These are phyloP conservation scores for Sporothrix pallida DNA, from an alignment of 2,329 filamentous ascomycete genomes.

Conservation along the genomic window DNA sequence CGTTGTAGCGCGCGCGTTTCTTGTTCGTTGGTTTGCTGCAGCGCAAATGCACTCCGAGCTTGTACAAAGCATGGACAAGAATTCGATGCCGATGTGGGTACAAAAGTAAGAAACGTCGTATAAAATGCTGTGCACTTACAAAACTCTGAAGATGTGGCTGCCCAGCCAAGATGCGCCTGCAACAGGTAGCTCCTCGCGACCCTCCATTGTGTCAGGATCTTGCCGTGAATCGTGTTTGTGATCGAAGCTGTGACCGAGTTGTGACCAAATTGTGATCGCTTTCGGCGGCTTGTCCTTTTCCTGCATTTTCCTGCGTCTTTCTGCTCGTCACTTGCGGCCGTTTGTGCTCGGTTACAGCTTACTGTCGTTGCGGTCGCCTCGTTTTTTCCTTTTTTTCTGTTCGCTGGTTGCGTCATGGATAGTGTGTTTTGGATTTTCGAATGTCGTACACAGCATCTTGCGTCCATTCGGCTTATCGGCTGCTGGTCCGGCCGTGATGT, in stretches of 20 bases:
- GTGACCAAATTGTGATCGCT: background rate
- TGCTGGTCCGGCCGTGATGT: background rate
- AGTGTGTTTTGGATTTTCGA: background rate
- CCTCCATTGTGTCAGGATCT: constrained; percentile 15
- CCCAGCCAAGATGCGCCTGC: background rate
- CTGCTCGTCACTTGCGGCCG: constrained; percentile 13
- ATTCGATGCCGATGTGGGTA: background rate
- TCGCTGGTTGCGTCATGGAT: background rate
- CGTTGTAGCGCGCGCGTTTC: background rate
- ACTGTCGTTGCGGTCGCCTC: background rate
- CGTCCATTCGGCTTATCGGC: constrained; percentile 13
- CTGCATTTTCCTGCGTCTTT: background rate
- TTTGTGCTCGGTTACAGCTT: constrained; percentile 11
- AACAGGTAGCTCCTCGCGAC: constrained; percentile 22
- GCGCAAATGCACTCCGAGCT: background rate
- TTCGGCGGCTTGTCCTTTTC: too few species aligned
- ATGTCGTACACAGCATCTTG: background rate
- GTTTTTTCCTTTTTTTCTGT: too few species aligned
- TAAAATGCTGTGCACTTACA: constrained; percentile 1
- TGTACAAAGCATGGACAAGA: too few species aligned
- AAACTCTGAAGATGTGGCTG: background rate
- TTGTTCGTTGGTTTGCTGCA: too few species aligned
- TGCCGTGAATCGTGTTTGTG: constrained; percentile 16
- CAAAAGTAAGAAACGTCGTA: background rate
- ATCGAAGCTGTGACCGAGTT: constrained; percentile 5